phyloP scores from a whole-genome alignment of 768 basidiomycete species.

The Lactarius indigo region DNA sequence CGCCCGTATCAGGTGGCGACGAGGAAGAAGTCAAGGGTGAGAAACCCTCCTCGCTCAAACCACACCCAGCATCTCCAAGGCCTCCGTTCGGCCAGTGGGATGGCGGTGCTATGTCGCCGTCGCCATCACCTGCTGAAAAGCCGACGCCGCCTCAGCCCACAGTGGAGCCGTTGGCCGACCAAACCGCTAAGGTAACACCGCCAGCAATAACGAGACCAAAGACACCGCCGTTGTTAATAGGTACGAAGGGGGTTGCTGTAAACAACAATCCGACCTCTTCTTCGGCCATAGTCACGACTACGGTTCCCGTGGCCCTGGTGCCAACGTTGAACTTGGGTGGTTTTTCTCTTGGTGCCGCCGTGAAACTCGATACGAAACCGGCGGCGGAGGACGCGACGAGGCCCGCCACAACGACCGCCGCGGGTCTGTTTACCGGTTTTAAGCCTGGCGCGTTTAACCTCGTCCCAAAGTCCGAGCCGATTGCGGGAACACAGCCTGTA shows the following conservation, averaged over 20 bases:
- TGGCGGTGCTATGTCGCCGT: background rate
- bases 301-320: background rate
- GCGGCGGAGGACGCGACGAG: background rate
- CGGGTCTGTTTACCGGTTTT: background rate
- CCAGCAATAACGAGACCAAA: slow-evolving; percentile 39
- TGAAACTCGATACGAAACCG: background rate
- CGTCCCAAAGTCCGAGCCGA: slow-evolving; percentile 11
- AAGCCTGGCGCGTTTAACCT: slow-evolving; percentile 3
- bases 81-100: slow-evolving; percentile 34
- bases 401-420: background rate
- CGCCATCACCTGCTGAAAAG: slow-evolving; percentile 11
- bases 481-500: background rate
- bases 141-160: slow-evolving; percentile 6
- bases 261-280: background rate
- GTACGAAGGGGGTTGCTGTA: background rate
- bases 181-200: slow-evolving; percentile 15
- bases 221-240: slow-evolving; percentile 36
- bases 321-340: background rate
- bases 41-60: slow-evolving; percentile 30
- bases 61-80: slow-evolving; percentile 42
- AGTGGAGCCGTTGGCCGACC: slow-evolving; percentile 6
- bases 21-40: slow-evolving; percentile 37
- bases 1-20: slow-evolving; percentile 43
- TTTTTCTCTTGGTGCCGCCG: background rate
- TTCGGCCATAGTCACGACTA: background rate